Percentiles rank a stretch among this genome's conserved stretches.
phyloP scores from a whole-genome alignment of 345 rosid genomes.

The Citrus reticulata region DNA sequence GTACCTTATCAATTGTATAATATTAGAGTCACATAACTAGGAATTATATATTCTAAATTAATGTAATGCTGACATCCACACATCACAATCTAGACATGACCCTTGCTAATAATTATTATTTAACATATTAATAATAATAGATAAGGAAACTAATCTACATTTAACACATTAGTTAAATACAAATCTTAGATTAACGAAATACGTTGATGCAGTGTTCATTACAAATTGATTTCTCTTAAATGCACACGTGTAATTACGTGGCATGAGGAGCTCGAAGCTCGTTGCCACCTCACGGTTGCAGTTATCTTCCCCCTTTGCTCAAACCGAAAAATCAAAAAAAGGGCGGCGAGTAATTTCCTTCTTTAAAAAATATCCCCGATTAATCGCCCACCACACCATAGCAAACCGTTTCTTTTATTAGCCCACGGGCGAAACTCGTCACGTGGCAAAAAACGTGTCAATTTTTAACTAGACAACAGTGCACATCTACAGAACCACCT shows the following conservation, averaged over 20 bases:
- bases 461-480: neutral
- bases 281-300: neutral
- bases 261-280: neutral
- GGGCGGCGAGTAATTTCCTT: neutral
- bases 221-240: too few relatives aligned
- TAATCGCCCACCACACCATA: neutral
- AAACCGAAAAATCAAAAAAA: neutral
- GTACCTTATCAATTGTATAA: too few relatives aligned
- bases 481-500: constrained; percentile 1
- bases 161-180: too few relatives aligned
- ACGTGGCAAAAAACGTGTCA: constrained; percentile 10
- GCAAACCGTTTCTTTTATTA: neutral
- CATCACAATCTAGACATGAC: too few relatives aligned
- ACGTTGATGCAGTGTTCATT: too few relatives aligned
- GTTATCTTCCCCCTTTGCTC: neutral
- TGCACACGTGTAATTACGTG: neutral
- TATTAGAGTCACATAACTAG: too few relatives aligned
- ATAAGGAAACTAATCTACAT: too few relatives aligned
- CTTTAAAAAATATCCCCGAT: neutral
- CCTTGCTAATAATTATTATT: too few relatives aligned
- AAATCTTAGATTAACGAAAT: too few relatives aligned
- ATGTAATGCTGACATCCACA: too few relatives aligned
- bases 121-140: too few relatives aligned
- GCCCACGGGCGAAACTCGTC: constrained; percentile 4
- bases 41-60: too few relatives aligned